Base-by-base conservation (phyloP, 2,329 filamentous ascomycete species). In the Plectosphaerella sp. region DNA sequence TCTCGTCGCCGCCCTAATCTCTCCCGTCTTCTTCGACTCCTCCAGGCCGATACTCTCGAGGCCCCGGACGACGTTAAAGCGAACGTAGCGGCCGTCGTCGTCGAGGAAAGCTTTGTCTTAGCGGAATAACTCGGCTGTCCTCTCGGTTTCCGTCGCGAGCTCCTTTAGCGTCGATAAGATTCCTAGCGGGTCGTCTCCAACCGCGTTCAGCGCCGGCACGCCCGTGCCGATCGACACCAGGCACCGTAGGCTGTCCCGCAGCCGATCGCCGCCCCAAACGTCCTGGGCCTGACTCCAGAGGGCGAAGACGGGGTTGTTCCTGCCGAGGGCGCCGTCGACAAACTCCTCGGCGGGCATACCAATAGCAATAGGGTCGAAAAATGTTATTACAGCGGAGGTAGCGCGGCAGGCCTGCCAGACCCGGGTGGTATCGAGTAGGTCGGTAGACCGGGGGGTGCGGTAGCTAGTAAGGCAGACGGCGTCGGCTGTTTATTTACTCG, bases 251-350 rank as follows among this genome's bases (percentile, higher is more conserved):
- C 57, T 62, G 8, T 50, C 56, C 48, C 62, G 61, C 28, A 69
- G 57, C n/a, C n/a, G n/a, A n/a, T n/a, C n/a, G 28, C 58, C 50
- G 41, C 59, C 59, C 64, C 63, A 74, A 5, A 72, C 55, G 20
- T 67, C 60, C 45, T 61, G 54, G 8, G 69, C 72, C 57, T 77
- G 63, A 28, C 64, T 63, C 68, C 66, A 72, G 7, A 76, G 57
- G 35, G 67, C 57, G 12, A 59, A 54, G 18, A 74, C 62, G 3
- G 73, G 75, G 56, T 77, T 78, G 60, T 77, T 78, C 1, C 56
- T 57, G 4, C 67, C 63, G 8, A 65, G 51, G 1, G 62, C 69
- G 36, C 47, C 47, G 16, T 49, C 47, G 36, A 41, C 10, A 18
- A 49, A 49, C 3, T 41, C 14, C 24, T 49, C 47, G 36, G 7